A percentile compares a stretch with the other conserved stretches of the same genome.
phyloP scores from a whole-genome alignment of 257 asterid genomes.

The Ophiorrhiza pumila region DNA sequence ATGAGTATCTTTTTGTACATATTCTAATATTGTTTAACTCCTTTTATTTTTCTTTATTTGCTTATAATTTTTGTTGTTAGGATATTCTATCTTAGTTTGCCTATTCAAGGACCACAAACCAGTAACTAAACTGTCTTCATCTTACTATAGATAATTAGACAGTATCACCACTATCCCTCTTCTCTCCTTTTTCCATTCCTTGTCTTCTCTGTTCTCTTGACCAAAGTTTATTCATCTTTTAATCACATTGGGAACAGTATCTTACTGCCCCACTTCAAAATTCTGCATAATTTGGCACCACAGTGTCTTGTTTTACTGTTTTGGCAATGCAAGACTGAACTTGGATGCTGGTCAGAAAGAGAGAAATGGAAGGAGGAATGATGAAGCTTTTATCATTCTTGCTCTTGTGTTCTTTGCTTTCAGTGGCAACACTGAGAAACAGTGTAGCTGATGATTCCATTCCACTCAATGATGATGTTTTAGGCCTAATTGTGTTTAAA shows the following conservation, averaged over 20 bases:
- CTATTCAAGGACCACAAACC: constrained; percentile 18
- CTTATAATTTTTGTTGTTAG: background rate
- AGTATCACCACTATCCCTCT: background rate
- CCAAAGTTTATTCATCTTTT: constrained; percentile 19
- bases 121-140: constrained; percentile 12
- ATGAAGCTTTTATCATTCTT: constrained; percentile 10
- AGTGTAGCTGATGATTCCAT: constrained; percentile 32
- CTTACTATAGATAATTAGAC: background rate
- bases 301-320: constrained; percentile 6
- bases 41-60: background rate
- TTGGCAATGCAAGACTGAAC: constrained; percentile 26
- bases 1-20: background rate
- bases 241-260: constrained; percentile 24
- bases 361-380: constrained; percentile 21
- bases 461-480: constrained; percentile 73
- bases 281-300: constrained; percentile 7
- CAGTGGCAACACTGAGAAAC: background rate
- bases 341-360: background rate
- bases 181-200: constrained; percentile 20
- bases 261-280: constrained; percentile 25
- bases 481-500: constrained; percentile 90
- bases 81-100: background rate
- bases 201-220: constrained; percentile 30
- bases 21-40: too few species aligned
- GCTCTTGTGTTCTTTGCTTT: constrained; percentile 20